Evolutionary conservation across 345 rosid species (phyloP), one percentile per base, ranked within the genome.

Genomic region (Rubroshorea leprosula): DNA sequence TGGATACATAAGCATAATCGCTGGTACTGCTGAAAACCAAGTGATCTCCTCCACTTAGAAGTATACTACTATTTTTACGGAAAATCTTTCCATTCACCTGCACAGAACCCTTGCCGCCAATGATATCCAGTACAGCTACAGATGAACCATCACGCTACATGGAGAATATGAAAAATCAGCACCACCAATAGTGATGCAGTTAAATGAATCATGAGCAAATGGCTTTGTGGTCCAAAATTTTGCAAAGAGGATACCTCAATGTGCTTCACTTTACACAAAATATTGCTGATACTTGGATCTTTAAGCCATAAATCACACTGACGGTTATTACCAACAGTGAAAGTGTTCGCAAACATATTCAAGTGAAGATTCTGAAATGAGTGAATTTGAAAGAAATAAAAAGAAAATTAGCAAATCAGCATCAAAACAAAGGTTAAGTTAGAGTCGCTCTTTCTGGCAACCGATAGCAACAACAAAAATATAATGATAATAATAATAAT

Each of bases 1-100:
- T 89, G 97, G 98, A 93, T 93, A 93, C 97, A 69, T 94, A 94
- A 65, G 99, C 82, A 77, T 94, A 92, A 72, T 82, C 86, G 46
- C 82, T 89, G 5, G 82, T 55, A 31, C 74, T 54, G 61, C 77
- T 79, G 69, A 94, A 94, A 75, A 90, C 71, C 68, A 94, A 76
- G 72, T 94, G 96, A 67, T 94, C 99, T 7, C 99, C 99, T 68
- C 90, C 99, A 29, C 76, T 78, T 27, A 94, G 67, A 48, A 76
- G 63, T 63, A 85, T 69, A 35, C 58, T 62, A 27, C 75, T n/a
- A 41, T 68, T 73, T 73, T 83, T 89, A 4, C 72, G 74, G 69
- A 69, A 74, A 53, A 56, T 52, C 76, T 76, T 84, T 46, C 92
- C 95, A 66, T 94, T 94, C 55, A 94, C 96, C 61, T 79, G 90